phyloP scores from a whole-genome alignment of 768 basidiomycete species.

The Asterophora parasitica region DNA sequence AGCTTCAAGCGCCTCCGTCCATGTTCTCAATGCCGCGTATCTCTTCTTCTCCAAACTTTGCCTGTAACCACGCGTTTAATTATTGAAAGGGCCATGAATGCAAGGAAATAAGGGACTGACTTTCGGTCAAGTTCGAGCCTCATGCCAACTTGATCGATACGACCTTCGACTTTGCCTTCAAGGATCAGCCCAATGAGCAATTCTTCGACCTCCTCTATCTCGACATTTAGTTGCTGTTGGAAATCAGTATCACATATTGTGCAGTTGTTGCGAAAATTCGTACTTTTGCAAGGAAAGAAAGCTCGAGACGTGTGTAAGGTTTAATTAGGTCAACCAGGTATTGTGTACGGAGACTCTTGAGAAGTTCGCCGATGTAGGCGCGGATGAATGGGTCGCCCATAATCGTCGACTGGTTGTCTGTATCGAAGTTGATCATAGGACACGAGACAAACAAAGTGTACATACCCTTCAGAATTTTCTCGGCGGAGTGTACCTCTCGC shows the following conservation, averaged over 20 bases:
- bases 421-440: not conserved
- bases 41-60: constrained; percentile 86
- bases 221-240: constrained; percentile 90
- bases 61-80: constrained; percentile 31
- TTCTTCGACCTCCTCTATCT: constrained; percentile 87
- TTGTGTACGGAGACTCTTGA: constrained; percentile 90
- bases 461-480: constrained; percentile 87
- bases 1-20: constrained; percentile 76
- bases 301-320: constrained; percentile 91
- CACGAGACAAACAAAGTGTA: not conserved
- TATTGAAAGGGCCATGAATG: not conserved
- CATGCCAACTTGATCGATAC: constrained; percentile 95
- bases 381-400: constrained; percentile 95
- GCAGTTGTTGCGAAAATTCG: constrained; percentile 9
- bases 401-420: constrained; percentile 92
- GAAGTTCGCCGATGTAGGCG: constrained; percentile 92
- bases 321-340: constrained; percentile 98
- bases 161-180: constrained; percentile 95
- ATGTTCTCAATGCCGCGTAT: constrained; percentile 74
- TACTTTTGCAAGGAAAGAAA: constrained; percentile 90
- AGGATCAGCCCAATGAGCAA: constrained; percentile 90
- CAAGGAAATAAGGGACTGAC: constrained; percentile 40
- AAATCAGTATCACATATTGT: not conserved
- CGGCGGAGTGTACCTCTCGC: constrained; percentile 94
- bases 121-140: constrained; percentile 86